These are phyloP conservation scores for Fusarium pseudonygamai DNA, from an alignment of 2,329 filamentous ascomycete species.

Conservation along the genomic window DNA sequence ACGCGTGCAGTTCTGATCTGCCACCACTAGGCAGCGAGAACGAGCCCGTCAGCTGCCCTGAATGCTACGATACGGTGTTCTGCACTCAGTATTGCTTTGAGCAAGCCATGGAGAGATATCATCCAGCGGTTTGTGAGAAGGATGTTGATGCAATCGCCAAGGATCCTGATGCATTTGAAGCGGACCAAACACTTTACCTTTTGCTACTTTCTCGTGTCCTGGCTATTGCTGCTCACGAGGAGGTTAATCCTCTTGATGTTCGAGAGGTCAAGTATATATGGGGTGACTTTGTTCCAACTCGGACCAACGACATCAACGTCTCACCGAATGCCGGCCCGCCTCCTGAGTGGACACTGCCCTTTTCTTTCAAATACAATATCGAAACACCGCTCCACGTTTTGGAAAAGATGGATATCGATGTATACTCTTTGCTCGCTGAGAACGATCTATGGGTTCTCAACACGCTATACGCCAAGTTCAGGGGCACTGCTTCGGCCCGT, in stretches of 20 bases:
- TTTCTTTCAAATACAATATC: slow-evolving; percentile 80
- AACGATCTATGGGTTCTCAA: slow-evolving; percentile 89
- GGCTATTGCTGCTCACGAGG: slow-evolving; percentile 70
- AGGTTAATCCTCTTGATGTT: slow-evolving; percentile 70
- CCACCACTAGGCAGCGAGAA: slow-evolving; percentile 64
- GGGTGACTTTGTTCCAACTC: slow-evolving; percentile 69
- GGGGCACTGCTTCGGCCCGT: slow-evolving; percentile 88
- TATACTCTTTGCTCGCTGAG: slow-evolving; percentile 66
- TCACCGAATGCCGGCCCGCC: slow-evolving; percentile 65
- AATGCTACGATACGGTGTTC: slow-evolving; percentile 73
- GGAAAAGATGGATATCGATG: slow-evolving; percentile 85
- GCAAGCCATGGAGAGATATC: slow-evolving; percentile 67
- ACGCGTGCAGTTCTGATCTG: slow-evolving; percentile 83
- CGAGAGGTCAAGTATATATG: slow-evolving; percentile 74
- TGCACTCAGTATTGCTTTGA: slow-evolving; percentile 69
- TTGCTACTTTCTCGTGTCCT: slow-evolving; percentile 69
- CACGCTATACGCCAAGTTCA: slow-evolving; percentile 91
- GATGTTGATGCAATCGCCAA: slow-evolving; percentile 73
- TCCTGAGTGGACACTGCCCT: slow-evolving; percentile 75
- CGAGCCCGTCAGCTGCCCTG: slow-evolving; percentile 63
- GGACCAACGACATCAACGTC: slow-evolving; percentile 63
- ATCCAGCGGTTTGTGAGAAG: slow-evolving; percentile 72
- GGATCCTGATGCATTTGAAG: slow-evolving; percentile 67
- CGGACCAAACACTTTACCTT: slow-evolving; percentile 70
- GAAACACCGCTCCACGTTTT: slow-evolving; percentile 79